phyloP scores from a whole-genome alignment of 345 rosid genomes.

The Lenwebbia sp. region DNA sequence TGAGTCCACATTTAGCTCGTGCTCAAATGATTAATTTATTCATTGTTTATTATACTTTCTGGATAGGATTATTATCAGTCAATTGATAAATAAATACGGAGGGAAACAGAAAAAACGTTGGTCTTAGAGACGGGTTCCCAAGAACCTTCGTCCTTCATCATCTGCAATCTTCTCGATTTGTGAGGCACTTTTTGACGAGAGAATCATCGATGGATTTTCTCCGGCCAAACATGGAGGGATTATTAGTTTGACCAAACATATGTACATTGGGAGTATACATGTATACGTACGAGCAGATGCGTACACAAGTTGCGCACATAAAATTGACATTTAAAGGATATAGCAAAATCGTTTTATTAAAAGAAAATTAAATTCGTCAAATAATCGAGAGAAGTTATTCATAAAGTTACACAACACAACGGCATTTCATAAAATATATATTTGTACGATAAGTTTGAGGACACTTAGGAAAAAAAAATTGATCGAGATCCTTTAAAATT shows the following conservation, averaged over 20 bases:
- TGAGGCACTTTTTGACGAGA: background rate
- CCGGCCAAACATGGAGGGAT: background rate
- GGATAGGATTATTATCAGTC: background rate
- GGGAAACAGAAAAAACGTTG: background rate
- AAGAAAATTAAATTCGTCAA: background rate
- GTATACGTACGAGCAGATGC: background rate
- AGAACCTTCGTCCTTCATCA: background rate
- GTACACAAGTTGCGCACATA: background rate
- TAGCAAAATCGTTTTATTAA: background rate
- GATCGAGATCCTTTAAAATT: background rate
- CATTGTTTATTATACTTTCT: background rate
- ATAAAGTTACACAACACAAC: background rate
- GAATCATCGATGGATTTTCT: background rate
- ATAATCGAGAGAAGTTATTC: background rate
- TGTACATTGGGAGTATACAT: background rate
- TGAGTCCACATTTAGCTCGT: background rate
- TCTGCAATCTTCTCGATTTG: background rate
- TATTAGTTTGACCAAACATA: background rate
- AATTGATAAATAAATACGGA: background rate
- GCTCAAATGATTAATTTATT: background rate
- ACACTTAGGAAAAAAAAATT: background rate
- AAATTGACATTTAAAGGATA: background rate
- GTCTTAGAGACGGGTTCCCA: background rate
- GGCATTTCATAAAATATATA: background rate
- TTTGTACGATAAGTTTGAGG: background rate